Evolutionary conservation across 1,284 basidiomycete genomes (phyloP), one percentile per base, ranked within the genome.

Genomic region (Leccinum angustisporum): DNA sequence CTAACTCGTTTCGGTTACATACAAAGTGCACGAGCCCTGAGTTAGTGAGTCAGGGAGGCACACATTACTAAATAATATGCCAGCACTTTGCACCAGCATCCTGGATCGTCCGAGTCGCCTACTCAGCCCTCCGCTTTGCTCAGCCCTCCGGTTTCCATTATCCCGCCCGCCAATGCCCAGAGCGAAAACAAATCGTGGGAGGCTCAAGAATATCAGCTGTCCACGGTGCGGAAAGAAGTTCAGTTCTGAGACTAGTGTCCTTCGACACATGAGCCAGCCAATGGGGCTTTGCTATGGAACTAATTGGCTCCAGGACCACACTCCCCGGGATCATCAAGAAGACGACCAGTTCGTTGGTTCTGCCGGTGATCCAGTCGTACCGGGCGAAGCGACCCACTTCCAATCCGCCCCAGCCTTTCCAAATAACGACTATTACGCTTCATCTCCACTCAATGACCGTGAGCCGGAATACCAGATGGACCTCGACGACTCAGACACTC

Each of bases 231-330:
- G 61, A 3, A 60, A 62, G 54, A 60, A 36, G 13, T 60, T 63
- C 21, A 18, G 21, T 16, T 56, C 31, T 0, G 43, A 54, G 21
- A 53, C 55, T 13, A 56, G 53, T 38, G 33, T 57, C 27, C 61
- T 63, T 48, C 55, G 34, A 34, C 51, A 63, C 46, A 36, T 62
- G 55, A 61, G 58, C 16, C 60, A 61, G 40, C 60, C 27, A 10
- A 61, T 9, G 14, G 57, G 60, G 21, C 21, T 50, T 7, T 33
- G 56, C 18, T 16, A 33, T 1, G 14, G 40, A 43, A 10, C 38
- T 5, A 40, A 30, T 43, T 56, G 54, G 27, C n/a, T 30, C 11
- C 27, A 43, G 7, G 38, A 56, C 18, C n/a, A 46, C 43, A 46
- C 43, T 46, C 43, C n/a, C 5, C n/a, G n/a, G 43, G 43, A 46